Conservation (phyloP, 306 rosid genomes). For the Notholithocarpus densiflorus region DNA sequence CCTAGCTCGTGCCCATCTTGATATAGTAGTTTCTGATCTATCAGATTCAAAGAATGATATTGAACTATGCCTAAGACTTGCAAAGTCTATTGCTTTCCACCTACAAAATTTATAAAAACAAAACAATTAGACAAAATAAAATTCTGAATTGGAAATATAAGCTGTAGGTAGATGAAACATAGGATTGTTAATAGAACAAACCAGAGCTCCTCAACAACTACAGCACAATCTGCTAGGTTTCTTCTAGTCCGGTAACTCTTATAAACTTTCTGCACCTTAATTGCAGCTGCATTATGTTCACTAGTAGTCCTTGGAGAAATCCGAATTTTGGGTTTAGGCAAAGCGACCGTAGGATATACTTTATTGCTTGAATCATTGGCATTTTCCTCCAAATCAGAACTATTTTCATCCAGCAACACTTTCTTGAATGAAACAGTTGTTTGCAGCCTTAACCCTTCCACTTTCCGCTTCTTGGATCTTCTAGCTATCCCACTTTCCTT, state of each 20-base stretch:
- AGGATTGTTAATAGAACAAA: constrained; percentile 26
- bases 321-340: constrained; percentile 20
- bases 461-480: constrained; percentile 40
- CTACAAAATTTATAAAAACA: constrained; percentile 27
- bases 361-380: constrained; percentile 8
- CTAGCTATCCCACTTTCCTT: constrained; percentile 34
- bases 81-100: constrained; percentile 85
- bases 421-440: constrained; percentile 35
- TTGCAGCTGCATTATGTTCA: constrained; percentile 56
- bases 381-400: constrained; percentile 21
- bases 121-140: neutral
- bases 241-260: constrained; percentile 71
- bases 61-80: constrained; percentile 46
- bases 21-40: constrained; percentile 62
- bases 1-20: constrained; percentile 79
- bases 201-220: constrained; percentile 90
- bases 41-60: constrained; percentile 52
- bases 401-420: constrained; percentile 6
- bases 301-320: constrained; percentile 30
- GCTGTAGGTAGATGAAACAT: neutral
- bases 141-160: neutral
- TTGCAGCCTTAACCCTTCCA: constrained; percentile 34
- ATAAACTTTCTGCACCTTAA: constrained; percentile 70
- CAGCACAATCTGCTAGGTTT: constrained; percentile 77
- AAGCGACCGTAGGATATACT: constrained; percentile 13